These are phyloP conservation scores for Coniochaeta sp. DNA, from an alignment of 2,329 filamentous ascomycete genomes.

Conservation along the genomic window DNA sequence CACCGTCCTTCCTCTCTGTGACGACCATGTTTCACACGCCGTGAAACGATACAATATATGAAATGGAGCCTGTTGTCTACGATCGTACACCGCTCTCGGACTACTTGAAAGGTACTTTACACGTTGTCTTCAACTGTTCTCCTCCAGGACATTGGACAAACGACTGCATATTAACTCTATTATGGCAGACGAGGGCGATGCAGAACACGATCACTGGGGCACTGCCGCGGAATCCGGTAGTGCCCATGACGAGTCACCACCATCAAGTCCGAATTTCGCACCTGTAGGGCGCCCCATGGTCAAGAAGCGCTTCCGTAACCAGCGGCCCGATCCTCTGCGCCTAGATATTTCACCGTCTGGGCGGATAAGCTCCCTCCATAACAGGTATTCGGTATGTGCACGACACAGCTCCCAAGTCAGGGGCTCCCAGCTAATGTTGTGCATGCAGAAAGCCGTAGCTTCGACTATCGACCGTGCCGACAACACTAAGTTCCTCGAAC, in stretches of 20 bases:
- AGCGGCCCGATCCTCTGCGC: constrained; percentile 34
- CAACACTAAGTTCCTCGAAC: constrained; percentile 80
- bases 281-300: constrained; percentile 49
- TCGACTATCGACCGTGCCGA: constrained; percentile 68
- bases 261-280: constrained; percentile 45
- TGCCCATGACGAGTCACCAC: constrained; percentile 35
- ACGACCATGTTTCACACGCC: constrained; percentile 1
- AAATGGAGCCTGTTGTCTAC: constrained; percentile 82
- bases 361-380: constrained; percentile 36
- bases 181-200: constrained; percentile 41
- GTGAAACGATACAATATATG: neutral
- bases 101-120: constrained; percentile 70
- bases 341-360: constrained; percentile 31
- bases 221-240: constrained; percentile 9
- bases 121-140: constrained; percentile 19
- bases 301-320: constrained; percentile 44
- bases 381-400: constrained; percentile 44
- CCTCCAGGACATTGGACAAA: constrained; percentile 4
- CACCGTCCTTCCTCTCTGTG: neutral
- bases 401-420: constrained; percentile 11
- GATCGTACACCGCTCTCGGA: constrained; percentile 82
- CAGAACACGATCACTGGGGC: constrained; percentile 39
- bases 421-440: constrained; percentile 11
- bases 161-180: constrained; percentile 12
- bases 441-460: constrained; percentile 56